Evolutionary conservation across 2,329 filamentous ascomycete genomes (phyloP), one percentile per base, ranked within the genome.

Genomic region (Aspergillaceae sp.): DNA sequence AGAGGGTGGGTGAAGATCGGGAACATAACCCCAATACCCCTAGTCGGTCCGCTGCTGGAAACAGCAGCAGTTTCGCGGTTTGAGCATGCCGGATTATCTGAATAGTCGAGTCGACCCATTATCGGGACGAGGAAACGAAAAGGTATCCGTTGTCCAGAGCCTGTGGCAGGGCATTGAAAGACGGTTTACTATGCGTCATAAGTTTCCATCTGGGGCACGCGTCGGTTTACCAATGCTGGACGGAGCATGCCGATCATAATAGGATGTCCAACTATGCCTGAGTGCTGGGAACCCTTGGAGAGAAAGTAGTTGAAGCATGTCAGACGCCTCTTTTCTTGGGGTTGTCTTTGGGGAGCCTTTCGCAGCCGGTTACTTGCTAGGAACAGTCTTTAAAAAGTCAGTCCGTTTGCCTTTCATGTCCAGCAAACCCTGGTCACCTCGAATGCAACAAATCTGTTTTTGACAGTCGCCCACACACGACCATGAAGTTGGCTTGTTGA

Each of bases 1-100:
- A 45, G 48, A 42, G 70, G 70, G 78, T 76, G 79, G 83, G 80
- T 74, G 74, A 73, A 70, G 73, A 70, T 84, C 82, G 87, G 86
- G 90, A 90, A 56, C 86, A 90, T 94, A 95, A 94, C 90, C 90
- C 90, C 95, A 95, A 86, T 35, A 36, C 78, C 74, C 73, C 69
- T 73, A 68, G 74, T 81, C 85, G 86, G 87, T 82, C 80, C 63
- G 66, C 57, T 58, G 52, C 60, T 54, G 59, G 51, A 37, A 38
- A 37, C 37, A 48, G 54, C 51, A 54, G 49, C 45, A 86, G 85
- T 77, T 61, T 89, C 86, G 81, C 80, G 80, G 75, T 76, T 65
- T 67, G 74, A 72, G 78, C 83, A 84, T 82, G 82, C 82, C 76
- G 71, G 77, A 70, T 72, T 43, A 74, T 73, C 76, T 76, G 80